Evolutionary conservation across 176 grass and related monocot genomes (phyloP), one percentile per base, ranked within the genome.

Genomic region (Guadua angustifolia): DNA sequence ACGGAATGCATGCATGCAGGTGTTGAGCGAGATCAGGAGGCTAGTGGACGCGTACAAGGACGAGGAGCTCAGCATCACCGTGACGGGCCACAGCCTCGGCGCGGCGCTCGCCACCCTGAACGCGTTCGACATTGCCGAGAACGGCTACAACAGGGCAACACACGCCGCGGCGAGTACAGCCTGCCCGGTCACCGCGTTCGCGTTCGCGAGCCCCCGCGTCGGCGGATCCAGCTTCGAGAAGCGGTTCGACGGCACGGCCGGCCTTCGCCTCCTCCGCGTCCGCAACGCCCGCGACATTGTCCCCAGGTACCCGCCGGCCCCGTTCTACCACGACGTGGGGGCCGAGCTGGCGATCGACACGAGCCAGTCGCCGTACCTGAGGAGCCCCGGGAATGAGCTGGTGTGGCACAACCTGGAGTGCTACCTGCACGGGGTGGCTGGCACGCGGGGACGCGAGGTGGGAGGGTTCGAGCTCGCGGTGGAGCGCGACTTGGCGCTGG

Each of bases 51-150:
- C 35, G n/a, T 92, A 90, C 89, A 35, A 87, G 43, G 86, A 77
- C 21, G 96, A 95, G 85, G 89, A 92, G 42, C 55, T 82, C 0
- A 98, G 89, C 91, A 92, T 95, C 83, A 98, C 96, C 0, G 39
- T 90, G 2, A 88, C 86, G 12, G 93, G 91, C 0, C 96, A 98
- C 77, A 98, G 96, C 83, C 96, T 98, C 32, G 93, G 93, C 36
- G 89, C 82, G 0, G 83, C 91, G 21, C 83, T 98, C 9, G 76
- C 89, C 64, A 94, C 95, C 8, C 87, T 95, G 44, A 98, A 50
- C 85, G 91, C 88, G 18, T 83, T 92, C 38, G 95, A 98, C 87
- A 92, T 98, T 47, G 87, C 78, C 33, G 65, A 77, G 69, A 92
- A 98, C 69, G 69, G 81, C 57, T 52, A 86, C 75, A 90, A 88